Evolutionary conservation across 106 monocot genomes (phyloP).

Genomic region (Phalaenopsis equestris): DNA sequence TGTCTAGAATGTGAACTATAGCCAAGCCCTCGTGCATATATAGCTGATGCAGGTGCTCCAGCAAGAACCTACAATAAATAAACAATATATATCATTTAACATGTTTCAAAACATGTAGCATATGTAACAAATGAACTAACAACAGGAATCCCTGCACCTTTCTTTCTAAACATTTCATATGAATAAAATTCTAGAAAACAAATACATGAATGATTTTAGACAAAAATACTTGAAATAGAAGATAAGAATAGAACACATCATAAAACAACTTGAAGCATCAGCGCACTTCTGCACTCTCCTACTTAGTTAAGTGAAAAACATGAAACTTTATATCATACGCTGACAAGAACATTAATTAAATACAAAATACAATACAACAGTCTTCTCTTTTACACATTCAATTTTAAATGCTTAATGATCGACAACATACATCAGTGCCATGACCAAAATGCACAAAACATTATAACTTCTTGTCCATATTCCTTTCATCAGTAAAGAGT

Average conservation of each 20-base stretch:
- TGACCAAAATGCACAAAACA: not conserved
- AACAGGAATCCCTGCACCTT: not conserved
- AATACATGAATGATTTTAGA: not conserved
- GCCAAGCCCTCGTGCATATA: not conserved
- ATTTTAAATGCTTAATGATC: not conserved
- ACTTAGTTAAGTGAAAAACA: not conserved
- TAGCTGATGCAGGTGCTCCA: not conserved
- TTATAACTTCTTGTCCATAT: not conserved
- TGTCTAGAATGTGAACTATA: conserved; percentile 9
- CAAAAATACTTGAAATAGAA: not conserved
- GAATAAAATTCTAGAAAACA: not conserved
- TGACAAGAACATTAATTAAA: not conserved
- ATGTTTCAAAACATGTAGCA: conserved; percentile 2
- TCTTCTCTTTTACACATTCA: not conserved
- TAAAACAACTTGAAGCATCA: not conserved
- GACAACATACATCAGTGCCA: not conserved
- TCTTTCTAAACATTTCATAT: not conserved
- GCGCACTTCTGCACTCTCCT: not conserved
- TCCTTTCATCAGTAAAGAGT: not conserved
- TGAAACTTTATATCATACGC: not conserved
- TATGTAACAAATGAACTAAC: not conserved
- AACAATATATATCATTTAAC: not conserved
- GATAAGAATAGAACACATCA: not conserved
- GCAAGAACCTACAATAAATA: conserved; percentile 1
- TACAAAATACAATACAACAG: not conserved